Evolutionary conservation across 176 grass and related monocot species (phyloP).

Genomic region (Sorghum bicolor): DNA sequence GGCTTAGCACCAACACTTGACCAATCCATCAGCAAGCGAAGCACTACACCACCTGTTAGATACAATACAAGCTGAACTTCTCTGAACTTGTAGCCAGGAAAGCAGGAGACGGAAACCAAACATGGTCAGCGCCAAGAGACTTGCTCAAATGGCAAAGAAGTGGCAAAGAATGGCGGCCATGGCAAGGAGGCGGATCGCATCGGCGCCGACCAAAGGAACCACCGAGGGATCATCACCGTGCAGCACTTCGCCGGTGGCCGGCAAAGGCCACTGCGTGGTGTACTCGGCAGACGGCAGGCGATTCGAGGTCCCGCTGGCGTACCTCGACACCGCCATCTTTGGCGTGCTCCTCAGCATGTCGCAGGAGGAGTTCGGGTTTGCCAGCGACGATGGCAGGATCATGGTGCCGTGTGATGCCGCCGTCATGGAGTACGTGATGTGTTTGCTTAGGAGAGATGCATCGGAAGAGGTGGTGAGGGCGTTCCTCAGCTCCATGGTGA

Average conservation of each 20-base stretch:
- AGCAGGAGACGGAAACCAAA: not conserved
- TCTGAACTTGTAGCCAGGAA: not conserved
- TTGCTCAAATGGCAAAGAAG: slow-evolving; percentile 39
- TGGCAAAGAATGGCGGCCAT: slow-evolving; percentile 44
- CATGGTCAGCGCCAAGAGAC: slow-evolving; percentile 34
- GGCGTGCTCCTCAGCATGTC: slow-evolving; percentile 45
- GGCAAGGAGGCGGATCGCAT: slow-evolving; percentile 35
- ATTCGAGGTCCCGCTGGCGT: slow-evolving; percentile 50
- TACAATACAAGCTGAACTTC: not conserved
- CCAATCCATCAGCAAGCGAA: slow-evolving; percentile 21
- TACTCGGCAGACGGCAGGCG: slow-evolving; percentile 32
- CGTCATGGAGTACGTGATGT: slow-evolving; percentile 48
- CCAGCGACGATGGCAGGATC: slow-evolving; percentile 17
- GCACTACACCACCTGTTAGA: not conserved
- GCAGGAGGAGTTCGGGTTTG: slow-evolving; percentile 43
- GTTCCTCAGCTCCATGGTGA: slow-evolving; percentile 36
- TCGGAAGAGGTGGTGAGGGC: slow-evolving; percentile 27
- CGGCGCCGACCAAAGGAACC: not conserved
- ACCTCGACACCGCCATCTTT: slow-evolving; percentile 33
- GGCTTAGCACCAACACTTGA: not conserved
- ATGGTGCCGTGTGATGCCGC: slow-evolving; percentile 38
- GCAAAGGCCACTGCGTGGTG: slow-evolving; percentile 54
- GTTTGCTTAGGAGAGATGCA: slow-evolving; percentile 35
- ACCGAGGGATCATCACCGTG: not conserved
- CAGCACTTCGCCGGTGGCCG: slow-evolving; percentile 1